Evolutionary conservation across 2,329 filamentous ascomycete species (phyloP), one percentile per base, ranked within the genome.

Genomic region (Eutypella sp.): DNA sequence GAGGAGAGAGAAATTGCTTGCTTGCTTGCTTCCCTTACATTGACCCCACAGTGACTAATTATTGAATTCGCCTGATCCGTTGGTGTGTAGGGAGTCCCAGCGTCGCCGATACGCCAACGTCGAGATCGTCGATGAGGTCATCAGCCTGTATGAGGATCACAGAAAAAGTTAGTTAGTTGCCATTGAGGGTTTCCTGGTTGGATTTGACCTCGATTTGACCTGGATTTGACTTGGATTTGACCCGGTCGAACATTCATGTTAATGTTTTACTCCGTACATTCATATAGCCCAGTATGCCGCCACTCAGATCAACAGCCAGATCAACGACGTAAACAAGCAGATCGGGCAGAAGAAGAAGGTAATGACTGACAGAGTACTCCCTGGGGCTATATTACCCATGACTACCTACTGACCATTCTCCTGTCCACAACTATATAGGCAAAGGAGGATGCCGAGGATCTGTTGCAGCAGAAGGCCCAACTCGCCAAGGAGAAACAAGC

Each of bases 311-410:
- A 86, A 85, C 55, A 83, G 82, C 59, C 83, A 87, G 71, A 91
- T 96, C 69, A 97, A 97, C 71, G 83, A 80, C 18, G 79, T 89
- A 24, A 88, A 95, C 67, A 96, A 95, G 71, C 82, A 90, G 65
- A 95, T 97, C 63, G 89, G 87, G 16, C 74, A 80, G 60, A 95
- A 92, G 76, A 96, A 95, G 74, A 96, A 95, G 84, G 83, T 82
- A 55, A 49, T 59, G 46, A 42, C 29, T 10, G 8, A 40, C 15
- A 40, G 9, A 22, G 9, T 22, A 36, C 29, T 29, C 16, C 47
- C 47, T 56, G 52, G 59, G 48, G 51, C 46, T 48, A 45, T 41
- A 24, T 52, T 51, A n/a, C 41, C 36, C 24, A 33, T 5, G 5
- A 33, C 29, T 29, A 29, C 29, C 29, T 6, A 33, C 29, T 33